phyloP scores from a whole-genome alignment of 2,329 filamentous ascomycete genomes.

The Ceratocystis huliohia region DNA sequence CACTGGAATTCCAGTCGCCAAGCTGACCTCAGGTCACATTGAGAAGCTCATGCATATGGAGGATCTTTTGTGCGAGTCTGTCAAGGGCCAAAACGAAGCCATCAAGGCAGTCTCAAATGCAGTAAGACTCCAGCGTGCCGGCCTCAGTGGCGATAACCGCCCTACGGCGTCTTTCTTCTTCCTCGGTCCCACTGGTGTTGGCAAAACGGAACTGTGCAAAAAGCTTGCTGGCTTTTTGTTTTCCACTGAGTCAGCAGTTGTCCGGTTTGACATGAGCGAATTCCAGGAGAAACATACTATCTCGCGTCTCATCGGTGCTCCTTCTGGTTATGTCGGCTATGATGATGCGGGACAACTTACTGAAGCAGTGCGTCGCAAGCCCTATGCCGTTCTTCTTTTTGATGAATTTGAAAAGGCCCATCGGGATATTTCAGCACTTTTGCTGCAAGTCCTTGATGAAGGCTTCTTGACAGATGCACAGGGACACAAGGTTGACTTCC shows the following conservation, averaged over 20 bases:
- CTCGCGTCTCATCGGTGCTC: slow-evolving; percentile 79
- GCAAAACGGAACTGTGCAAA: slow-evolving; percentile 96
- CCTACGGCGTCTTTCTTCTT: slow-evolving; percentile 96
- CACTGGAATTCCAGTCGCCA: slow-evolving; percentile 85
- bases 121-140: slow-evolving; percentile 84
- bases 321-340: slow-evolving; percentile 91
- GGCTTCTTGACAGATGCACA: slow-evolving; percentile 92
- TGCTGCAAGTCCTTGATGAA: slow-evolving; percentile 90
- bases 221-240: slow-evolving; percentile 89
- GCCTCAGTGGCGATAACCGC: slow-evolving; percentile 79
- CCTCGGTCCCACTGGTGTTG: slow-evolving; percentile 88
- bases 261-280: slow-evolving; percentile 95
- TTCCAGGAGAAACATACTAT: slow-evolving; percentile 97
- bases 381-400: slow-evolving; percentile 86
- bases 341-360: slow-evolving; percentile 94
- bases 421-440: slow-evolving; percentile 78
- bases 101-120: slow-evolving; percentile 83
- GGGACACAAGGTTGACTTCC: slow-evolving; percentile 92
- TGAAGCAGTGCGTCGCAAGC: slow-evolving; percentile 86
- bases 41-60: slow-evolving; percentile 96
- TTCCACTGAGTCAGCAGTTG: slow-evolving; percentile 77
- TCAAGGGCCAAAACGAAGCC: slow-evolving; percentile 89
- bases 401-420: slow-evolving; percentile 98
- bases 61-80: slow-evolving; percentile 66
- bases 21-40: slow-evolving; percentile 83